A percentile compares a stretch with the other conserved stretches of the same genome.
Conservation (phyloP, 306 rosid species). For the Albizia julibrissin region DNA sequence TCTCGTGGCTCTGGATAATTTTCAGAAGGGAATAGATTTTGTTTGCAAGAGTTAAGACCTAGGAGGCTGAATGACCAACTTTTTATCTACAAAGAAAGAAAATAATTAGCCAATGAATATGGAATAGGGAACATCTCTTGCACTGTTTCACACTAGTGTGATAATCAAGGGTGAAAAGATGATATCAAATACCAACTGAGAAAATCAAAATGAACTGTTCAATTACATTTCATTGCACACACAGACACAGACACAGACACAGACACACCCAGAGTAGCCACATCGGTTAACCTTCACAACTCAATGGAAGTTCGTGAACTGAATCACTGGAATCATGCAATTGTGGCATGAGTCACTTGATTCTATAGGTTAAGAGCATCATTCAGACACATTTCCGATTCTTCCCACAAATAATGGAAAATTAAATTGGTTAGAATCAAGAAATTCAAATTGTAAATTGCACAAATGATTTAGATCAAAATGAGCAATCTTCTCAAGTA, state of each 20-base stretch:
- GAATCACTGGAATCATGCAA: background rate
- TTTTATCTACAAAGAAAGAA: background rate
- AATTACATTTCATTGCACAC: background rate
- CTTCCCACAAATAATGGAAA: background rate
- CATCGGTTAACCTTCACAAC: background rate
- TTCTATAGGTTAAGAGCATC: background rate
- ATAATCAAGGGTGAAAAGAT: background rate
- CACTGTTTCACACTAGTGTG: background rate
- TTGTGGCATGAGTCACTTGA: background rate
- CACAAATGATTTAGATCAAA: background rate
- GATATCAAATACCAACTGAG: background rate
- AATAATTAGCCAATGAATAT: background rate
- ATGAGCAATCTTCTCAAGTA: conserved; percentile 10
- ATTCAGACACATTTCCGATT: background rate
- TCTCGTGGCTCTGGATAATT: background rate
- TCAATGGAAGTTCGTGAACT: background rate
- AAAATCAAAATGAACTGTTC: background rate
- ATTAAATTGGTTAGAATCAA: background rate
- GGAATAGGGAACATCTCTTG: no score
- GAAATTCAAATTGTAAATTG: background rate
- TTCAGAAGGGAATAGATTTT: background rate
- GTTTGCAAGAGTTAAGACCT: background rate
- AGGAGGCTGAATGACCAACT: background rate
- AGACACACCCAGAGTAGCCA: no score
- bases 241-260: background rate